Base-by-base conservation (phyloP, 2,329 filamentous ascomycete species). In the Diplodia mutila region DNA sequence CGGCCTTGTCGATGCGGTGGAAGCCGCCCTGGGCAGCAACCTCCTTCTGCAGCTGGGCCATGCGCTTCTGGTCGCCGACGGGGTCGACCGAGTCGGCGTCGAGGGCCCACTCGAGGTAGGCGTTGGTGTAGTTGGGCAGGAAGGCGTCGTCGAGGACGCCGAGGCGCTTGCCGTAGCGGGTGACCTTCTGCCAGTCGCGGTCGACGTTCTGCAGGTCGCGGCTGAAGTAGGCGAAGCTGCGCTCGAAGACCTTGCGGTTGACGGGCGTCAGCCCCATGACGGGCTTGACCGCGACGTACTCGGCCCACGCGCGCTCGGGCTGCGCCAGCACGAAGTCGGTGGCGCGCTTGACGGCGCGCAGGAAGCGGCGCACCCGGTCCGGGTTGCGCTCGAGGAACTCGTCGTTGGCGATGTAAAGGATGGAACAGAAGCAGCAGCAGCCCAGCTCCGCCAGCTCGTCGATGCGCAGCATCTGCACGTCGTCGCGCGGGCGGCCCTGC, bases 381-480 rank as follows among this genome's bases (percentile, higher is more conserved):
- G 87, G 87, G 79, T 92, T 87, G 69, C 86, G 81, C n/a, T 81
- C 76, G 53, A 93, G 78, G 80, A 93, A 93, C 9, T 75, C 75
- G 73, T 93, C 90, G 79, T 93, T 93, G 25, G 88, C 90, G 70
- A 93, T 93, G 83, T 93, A 93, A 49, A 93, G 83, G 77, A 93
- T 91, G 32, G 88, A 88, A 80, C 91, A 93, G 86, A 93, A 93
- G 84, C 91, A 93, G 86, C 91, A 93, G 82, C 91, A 93, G 61
- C 91, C 91, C 3, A 93, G 83, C 77, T 92, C 89, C 39, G 91
- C 91, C 32, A 93, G 88, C 81, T 93, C 87, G 76, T 93, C 91
- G 74, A 93, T 93, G 73, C 91, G 88, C 21, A 93, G 86, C 90
- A 93, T 93, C 79, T 91, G 88, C 8, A 92, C 91, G 70, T 93